phyloP scores from a whole-genome alignment of 192 early-diverging fungal species.

The Podila horticola region DNA sequence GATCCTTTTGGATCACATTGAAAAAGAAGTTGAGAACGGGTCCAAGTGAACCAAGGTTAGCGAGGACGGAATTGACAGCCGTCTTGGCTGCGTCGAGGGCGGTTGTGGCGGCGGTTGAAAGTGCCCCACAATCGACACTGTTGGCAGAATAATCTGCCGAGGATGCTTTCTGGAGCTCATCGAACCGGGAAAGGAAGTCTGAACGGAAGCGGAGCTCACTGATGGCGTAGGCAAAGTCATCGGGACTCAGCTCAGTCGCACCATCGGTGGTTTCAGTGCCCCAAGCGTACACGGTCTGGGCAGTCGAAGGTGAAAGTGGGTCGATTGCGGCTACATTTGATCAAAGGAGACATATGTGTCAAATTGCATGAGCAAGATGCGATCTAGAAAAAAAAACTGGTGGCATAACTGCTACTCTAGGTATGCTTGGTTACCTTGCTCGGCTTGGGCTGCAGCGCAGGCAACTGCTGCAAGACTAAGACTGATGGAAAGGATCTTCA shows the following conservation, averaged over 20 bases:
- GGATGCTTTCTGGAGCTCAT: background rate
- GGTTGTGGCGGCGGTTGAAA: no score
- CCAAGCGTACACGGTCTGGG: conserved; percentile 4
- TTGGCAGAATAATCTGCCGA: background rate
- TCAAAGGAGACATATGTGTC: no score
- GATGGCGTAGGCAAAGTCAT: conserved; percentile 1
- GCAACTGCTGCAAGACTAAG: conserved; percentile 5
- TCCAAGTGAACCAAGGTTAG: no score
- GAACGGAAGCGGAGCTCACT: background rate
- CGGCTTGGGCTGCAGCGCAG: conserved; percentile 4
- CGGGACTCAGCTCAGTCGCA: background rate
- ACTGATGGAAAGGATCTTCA: conserved; percentile 9
- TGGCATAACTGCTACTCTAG: background rate
- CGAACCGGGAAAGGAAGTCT: background rate
- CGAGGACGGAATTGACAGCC: no score
- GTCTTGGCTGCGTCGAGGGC: no score
- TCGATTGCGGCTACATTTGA: background rate
- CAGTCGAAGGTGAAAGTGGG: background rate
- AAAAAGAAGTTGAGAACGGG: background rate
- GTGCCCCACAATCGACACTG: no score
- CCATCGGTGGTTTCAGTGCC: background rate
- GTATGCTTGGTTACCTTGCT: background rate
- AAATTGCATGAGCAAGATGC: no score
- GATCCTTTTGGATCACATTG: background rate
- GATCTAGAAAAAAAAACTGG: background rate